Conservation (phyloP, 345 rosid species). For the Bruguiera sexangula region DNA sequence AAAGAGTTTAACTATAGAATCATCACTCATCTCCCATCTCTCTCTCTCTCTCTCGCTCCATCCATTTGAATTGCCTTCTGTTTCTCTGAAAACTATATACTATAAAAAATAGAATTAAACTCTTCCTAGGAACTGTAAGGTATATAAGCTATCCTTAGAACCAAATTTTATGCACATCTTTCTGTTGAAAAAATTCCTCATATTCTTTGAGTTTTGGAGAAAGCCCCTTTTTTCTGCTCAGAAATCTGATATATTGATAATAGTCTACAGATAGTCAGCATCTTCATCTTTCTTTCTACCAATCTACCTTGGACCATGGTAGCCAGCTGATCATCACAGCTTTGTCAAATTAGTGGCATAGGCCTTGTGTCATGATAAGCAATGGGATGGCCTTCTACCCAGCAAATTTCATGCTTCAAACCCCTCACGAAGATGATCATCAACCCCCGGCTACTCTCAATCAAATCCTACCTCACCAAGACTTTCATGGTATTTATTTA, state of each 20-base stretch:
- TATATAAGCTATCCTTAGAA: conserved; percentile 37
- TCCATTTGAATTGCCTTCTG: not conserved
- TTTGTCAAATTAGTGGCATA: conserved; percentile 18
- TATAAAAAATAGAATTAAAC: conserved; percentile 11
- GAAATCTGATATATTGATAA: conserved; percentile 1
- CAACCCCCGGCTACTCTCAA: conserved; percentile 53
- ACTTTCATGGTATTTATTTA: conserved; percentile 56
- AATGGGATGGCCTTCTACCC: conserved; percentile 90
- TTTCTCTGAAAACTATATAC: conserved; percentile 2
- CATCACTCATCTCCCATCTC: conserved; percentile 15
- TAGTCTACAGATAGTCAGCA: not conserved
- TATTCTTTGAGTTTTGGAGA: not conserved
- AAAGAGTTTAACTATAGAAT: conserved; percentile 36
- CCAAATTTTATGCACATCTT: conserved; percentile 24
- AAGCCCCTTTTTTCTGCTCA: not conserved
- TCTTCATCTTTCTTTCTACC: not conserved
- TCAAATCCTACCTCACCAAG: conserved; percentile 76
- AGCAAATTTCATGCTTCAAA: conserved; percentile 82
- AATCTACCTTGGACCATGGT: conserved; percentile 18
- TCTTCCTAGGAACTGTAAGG: conserved; percentile 29
- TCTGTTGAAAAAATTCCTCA: conserved; percentile 16
- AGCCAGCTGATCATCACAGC: conserved; percentile 10
- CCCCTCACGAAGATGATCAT: conserved; percentile 58
- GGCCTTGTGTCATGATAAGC: conserved; percentile 53
- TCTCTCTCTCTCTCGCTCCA: conserved; percentile 11